Evolutionary conservation across 345 rosid species (phyloP), one percentile per base, ranked within the genome.

Genomic region (Citrus mangshanensis): DNA sequence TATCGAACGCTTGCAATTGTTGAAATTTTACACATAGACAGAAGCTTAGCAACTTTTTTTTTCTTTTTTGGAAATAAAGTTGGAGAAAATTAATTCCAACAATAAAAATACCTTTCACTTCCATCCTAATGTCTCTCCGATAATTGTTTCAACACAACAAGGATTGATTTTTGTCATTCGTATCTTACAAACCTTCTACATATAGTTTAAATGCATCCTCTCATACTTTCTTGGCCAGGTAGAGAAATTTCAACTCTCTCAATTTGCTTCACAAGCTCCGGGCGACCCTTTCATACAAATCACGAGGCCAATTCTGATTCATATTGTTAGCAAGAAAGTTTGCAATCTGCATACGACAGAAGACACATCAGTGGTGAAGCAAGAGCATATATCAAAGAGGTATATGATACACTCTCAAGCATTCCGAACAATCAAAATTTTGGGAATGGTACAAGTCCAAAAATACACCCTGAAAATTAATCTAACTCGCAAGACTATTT

Each of bases 281-380:
- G 51, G 93, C 92, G 72, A 91, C 95, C 89, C 87, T 95, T 65
- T 92, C 95, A 10, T 88, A 95, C 79, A 95, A 80, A 74, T 94
- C 98, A 18, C 90, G 95, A 46, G 99, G 99, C 97, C 98, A 95
- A 81, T 92, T 94, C 85, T 86, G 81, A 81, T 84, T 91, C 76
- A 86, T 86, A 83, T 95, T 95, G 84, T 88, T 92, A 32, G 98
- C 99, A 60, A 95, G 91, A 82, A 95, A 91, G 75, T 87, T 90
- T 30, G 97, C 90, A 79, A 94, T 91, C 99, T 95, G 95, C 87
- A 85, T 69, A 59, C 1, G 54, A 68, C 65, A 78, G 77, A 49
- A 85, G 38, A 49, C 18, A 6, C 4, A 34, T 67, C 22, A 28
- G 12, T 56, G 35, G 58, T 38, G 32, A 40, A 34, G 70, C 58